Evolutionary conservation across 1,284 basidiomycete species (phyloP).

Genomic region (Malassezia sympodialis): DNA sequence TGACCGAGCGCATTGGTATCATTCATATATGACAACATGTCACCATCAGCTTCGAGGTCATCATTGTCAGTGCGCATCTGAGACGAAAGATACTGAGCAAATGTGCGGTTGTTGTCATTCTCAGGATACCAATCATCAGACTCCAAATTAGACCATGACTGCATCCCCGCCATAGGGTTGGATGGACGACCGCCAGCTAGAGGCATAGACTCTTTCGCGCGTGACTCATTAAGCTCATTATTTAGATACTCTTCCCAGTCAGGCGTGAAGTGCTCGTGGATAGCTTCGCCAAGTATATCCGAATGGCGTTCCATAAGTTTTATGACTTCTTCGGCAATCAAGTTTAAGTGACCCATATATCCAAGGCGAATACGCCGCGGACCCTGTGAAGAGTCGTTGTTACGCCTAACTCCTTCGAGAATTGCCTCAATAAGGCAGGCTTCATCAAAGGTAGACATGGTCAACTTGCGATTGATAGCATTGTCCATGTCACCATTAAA

Average conservation of each 20-base stretch:
- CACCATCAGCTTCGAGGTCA: conserved; percentile 43
- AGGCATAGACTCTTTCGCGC: conserved; percentile 41
- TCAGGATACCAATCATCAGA: conserved; percentile 18
- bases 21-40: conserved; percentile 12
- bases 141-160: conserved; percentile 9
- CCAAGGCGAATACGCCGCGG: conserved; percentile 52
- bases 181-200: conserved; percentile 40
- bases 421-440: conserved; percentile 36
- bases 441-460: conserved; percentile 38
- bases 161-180: conserved; percentile 16
- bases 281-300: conserved; percentile 23
- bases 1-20: background rate
- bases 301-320: conserved; percentile 75
- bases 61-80: conserved; percentile 40
- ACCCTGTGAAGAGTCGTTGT: conserved; percentile 30
- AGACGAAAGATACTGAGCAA: conserved; percentile 45
- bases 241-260: conserved; percentile 42
- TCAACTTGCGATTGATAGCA: conserved; percentile 39
- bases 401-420: conserved; percentile 37
- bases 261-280: conserved; percentile 24
- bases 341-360: conserved; percentile 92
- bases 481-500: conserved; percentile 67
- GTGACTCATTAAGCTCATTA: conserved; percentile 36
- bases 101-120: conserved; percentile 28
- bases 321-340: conserved; percentile 84